phyloP scores from a whole-genome alignment of 2,329 filamentous ascomycete genomes.

The Paraphaeosphaeria minitans region DNA sequence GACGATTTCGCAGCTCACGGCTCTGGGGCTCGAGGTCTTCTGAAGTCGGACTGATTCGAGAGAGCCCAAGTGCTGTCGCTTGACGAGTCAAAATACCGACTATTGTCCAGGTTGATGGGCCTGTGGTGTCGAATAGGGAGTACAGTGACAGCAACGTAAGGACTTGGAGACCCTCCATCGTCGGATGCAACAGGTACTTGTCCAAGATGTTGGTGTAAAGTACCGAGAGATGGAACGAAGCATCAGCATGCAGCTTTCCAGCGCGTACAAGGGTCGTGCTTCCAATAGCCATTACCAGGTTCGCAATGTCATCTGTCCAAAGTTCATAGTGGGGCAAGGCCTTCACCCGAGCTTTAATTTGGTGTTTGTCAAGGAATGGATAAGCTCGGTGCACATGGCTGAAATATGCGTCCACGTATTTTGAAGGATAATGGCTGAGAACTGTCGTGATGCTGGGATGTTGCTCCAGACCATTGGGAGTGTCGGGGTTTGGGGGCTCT shows the following conservation, averaged over 20 bases:
- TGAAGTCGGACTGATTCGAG: neutral
- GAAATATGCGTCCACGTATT: constrained; percentile 5
- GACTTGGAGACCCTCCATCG: neutral
- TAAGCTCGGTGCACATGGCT: constrained; percentile 7
- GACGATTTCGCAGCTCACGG: neutral
- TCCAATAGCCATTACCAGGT: constrained; percentile 8
- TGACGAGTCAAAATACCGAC: constrained; percentile 2
- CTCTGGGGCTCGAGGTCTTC: neutral
- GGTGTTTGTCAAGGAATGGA: constrained; percentile 7
- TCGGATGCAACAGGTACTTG: neutral
- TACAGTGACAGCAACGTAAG: constrained; percentile 5
- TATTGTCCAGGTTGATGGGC: constrained; percentile 1
- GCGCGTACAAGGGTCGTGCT: constrained; percentile 3
- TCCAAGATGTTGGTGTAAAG: constrained; percentile 2
- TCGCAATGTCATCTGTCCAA: neutral
- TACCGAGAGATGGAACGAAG: neutral
- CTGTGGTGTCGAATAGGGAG: constrained; percentile 6
- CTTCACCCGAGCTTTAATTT: neutral
- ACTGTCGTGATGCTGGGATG: neutral
- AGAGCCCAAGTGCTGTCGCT: neutral
- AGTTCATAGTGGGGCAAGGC: neutral
- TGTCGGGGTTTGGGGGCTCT: neutral
- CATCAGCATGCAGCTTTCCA: neutral
- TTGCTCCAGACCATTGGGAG: neutral
- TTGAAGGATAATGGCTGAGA: neutral